A percentile compares a stretch with the other conserved stretches of the same genome.
These are phyloP conservation scores for Antitrichia curtipendula DNA, from an alignment of 225 moss, liverwort and hornwort genomes.

Conservation along the genomic window DNA sequence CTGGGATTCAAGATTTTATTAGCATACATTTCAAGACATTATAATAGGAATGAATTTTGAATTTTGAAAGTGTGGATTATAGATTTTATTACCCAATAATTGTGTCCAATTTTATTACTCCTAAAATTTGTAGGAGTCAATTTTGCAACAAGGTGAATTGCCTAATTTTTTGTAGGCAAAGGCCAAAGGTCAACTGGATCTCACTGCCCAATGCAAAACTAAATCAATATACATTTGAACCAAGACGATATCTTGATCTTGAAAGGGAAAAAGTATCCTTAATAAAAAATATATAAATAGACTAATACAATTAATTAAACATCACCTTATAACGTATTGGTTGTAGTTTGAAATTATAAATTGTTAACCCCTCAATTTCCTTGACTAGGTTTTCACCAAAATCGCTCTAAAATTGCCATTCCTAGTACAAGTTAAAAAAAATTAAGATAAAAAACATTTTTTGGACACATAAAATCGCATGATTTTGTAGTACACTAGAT, in stretches of 20 bases:
- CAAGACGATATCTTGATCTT: not conserved
- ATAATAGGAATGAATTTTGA: not conserved
- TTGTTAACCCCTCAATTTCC: no score
- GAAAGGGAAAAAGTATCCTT: not conserved
- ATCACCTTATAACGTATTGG: no score
- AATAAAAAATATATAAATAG: not conserved
- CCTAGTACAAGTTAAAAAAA: no score
- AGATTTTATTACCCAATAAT: no score
- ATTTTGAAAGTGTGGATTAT: not conserved
- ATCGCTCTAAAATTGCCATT: no score
- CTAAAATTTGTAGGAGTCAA: not conserved
- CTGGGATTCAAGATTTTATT: not conserved
- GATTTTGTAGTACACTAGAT: no score
- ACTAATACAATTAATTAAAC: not conserved
- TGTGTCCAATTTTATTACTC: no score
- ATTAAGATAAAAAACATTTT: no score
- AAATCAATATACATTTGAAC: not conserved
- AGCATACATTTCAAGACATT: not conserved
- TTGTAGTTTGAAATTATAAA: not conserved
- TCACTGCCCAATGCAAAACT: fast-evolving
- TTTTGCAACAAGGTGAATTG: no score
- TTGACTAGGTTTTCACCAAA: no score
- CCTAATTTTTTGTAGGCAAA: not conserved
- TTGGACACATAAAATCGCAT: no score
- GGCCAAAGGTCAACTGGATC: not conserved